These are phyloP conservation scores for Saccharata proteae DNA, from an alignment of 2,329 filamentous ascomycete genomes.

Conservation along the genomic window DNA sequence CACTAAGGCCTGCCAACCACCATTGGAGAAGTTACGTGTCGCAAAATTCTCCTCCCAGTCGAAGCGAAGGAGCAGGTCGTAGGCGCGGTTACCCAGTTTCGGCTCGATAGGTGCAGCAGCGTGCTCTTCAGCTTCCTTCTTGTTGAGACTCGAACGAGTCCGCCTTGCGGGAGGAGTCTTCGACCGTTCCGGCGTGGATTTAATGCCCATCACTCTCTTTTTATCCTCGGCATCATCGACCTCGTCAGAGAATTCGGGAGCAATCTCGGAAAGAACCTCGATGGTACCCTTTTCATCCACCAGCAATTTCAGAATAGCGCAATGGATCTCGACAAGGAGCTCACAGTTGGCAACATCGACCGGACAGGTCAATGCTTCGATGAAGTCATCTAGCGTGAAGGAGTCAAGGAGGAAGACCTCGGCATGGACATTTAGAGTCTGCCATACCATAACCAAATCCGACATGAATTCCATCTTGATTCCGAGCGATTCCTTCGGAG, in stretches of 20 bases:
- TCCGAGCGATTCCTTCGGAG: slow-evolving; percentile 31
- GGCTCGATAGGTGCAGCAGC: not conserved
- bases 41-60: slow-evolving; percentile 79
- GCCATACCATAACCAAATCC: slow-evolving; percentile 79
- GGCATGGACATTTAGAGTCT: slow-evolving; percentile 95
- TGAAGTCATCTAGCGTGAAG: slow-evolving; percentile 93
- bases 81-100: slow-evolving; percentile 43
- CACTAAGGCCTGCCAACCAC: slow-evolving; percentile 85
- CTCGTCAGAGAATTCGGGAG: slow-evolving; percentile 24
- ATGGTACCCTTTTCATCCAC: slow-evolving; percentile 72
- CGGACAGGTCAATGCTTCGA: slow-evolving; percentile 72
- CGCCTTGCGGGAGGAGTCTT: slow-evolving; percentile 60
- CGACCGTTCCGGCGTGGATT: slow-evolving; percentile 30
- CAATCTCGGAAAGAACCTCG: slow-evolving; percentile 64
- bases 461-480: slow-evolving; percentile 81
- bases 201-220: slow-evolving; percentile 32
- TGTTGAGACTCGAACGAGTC: slow-evolving; percentile 70
- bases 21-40: slow-evolving; percentile 73
- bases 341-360: slow-evolving; percentile 67
- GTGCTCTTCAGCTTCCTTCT: slow-evolving; percentile 23
- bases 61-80: slow-evolving; percentile 61
- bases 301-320: slow-evolving; percentile 75
- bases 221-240: slow-evolving; percentile 40
- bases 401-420: slow-evolving; percentile 90
- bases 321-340: slow-evolving; percentile 82